Evolutionary conservation across 2,329 filamentous ascomycete species (phyloP).

Genomic region (Aspergillus costaricaensis): DNA sequence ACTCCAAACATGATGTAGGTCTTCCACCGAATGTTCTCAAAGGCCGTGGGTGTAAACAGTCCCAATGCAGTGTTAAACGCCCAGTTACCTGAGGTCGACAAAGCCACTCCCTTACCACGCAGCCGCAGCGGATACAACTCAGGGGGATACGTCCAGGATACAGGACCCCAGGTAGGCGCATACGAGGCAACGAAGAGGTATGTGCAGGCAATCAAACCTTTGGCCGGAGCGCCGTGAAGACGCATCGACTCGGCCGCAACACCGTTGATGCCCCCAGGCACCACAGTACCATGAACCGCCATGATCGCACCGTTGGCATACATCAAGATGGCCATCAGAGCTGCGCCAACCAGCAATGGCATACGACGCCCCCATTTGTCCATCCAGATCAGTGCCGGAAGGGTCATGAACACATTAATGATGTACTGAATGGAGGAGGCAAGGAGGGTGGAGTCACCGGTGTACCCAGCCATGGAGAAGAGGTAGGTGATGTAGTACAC

Average conservation of each 20-base stretch:
- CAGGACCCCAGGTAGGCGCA: slow-evolving; percentile 63
- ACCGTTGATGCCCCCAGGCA: slow-evolving; percentile 43
- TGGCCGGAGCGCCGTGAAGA: slow-evolving; percentile 51
- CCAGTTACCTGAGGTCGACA: slow-evolving; percentile 63
- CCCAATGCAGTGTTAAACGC: slow-evolving; percentile 52
- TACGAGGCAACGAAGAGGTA: slow-evolving; percentile 65
- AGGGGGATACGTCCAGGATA: slow-evolving; percentile 59
- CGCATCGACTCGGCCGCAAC: slow-evolving; percentile 42
- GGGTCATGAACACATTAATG: slow-evolving; percentile 78
- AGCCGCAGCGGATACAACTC: slow-evolving; percentile 55
- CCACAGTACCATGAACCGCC: slow-evolving; percentile 37
- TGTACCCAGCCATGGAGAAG: slow-evolving; percentile 71
- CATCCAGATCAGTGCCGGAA: slow-evolving; percentile 73
- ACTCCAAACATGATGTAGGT: slow-evolving; percentile 72
- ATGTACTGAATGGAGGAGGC: slow-evolving; percentile 72
- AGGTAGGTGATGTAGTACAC: slow-evolving; percentile 71
- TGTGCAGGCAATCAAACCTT: slow-evolving; percentile 67
- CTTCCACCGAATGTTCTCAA: slow-evolving; percentile 53
- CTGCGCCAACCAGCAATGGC: slow-evolving; percentile 65
- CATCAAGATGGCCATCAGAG: slow-evolving; percentile 59
- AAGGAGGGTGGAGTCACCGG: slow-evolving; percentile 60
- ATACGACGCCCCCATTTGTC: slow-evolving; percentile 74
- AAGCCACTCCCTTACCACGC: slow-evolving; percentile 61
- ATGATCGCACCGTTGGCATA: slow-evolving; percentile 48
- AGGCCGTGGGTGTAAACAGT: slow-evolving; percentile 54